These are phyloP conservation scores for Chlamydomonas sphaeroides DNA, from an alignment of 139 green algal species.

Conservation along the genomic window DNA sequence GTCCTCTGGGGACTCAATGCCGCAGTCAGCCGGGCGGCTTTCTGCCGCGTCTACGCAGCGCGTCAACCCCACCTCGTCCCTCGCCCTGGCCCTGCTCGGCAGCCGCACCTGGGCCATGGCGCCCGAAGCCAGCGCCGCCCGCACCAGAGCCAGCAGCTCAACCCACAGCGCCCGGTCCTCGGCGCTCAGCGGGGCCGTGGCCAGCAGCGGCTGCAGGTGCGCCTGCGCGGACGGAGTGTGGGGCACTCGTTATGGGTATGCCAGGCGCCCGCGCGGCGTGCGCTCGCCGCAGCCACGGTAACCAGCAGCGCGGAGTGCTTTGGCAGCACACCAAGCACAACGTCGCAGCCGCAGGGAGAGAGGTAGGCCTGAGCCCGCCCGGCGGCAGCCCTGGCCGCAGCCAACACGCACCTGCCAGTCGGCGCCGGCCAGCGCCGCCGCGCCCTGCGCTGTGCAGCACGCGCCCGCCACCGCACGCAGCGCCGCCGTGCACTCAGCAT, in stretches of 20 bases:
- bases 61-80: too few relatives aligned
- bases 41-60: too few relatives aligned
- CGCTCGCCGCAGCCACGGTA: too few relatives aligned
- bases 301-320: too few relatives aligned
- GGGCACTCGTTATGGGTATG: neutral
- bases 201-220: conserved; percentile 55
- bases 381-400: too few relatives aligned
- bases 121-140: conserved; percentile 29
- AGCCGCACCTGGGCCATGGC: conserved; percentile 28
- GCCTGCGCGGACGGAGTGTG: conserved; percentile 16
- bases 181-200: conserved; percentile 38
- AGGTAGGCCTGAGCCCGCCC: too few relatives aligned
- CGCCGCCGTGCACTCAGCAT: conserved; percentile 41
- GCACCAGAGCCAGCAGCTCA: conserved; percentile 55
- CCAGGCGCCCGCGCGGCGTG: neutral
- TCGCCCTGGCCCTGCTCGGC: too few relatives aligned
- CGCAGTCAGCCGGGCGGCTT: too few relatives aligned
- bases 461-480: conserved; percentile 42
- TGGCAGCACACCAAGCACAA: too few relatives aligned
- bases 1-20: too few relatives aligned
- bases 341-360: too few relatives aligned
- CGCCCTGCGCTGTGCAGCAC: conserved; percentile 17
- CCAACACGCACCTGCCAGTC: conserved; percentile 44
- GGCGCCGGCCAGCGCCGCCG: conserved; percentile 31
- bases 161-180: conserved; percentile 64